Evolutionary conservation across 495 filamentous ascomycete species (phyloP).

Genomic region (Podospora sp.): DNA sequence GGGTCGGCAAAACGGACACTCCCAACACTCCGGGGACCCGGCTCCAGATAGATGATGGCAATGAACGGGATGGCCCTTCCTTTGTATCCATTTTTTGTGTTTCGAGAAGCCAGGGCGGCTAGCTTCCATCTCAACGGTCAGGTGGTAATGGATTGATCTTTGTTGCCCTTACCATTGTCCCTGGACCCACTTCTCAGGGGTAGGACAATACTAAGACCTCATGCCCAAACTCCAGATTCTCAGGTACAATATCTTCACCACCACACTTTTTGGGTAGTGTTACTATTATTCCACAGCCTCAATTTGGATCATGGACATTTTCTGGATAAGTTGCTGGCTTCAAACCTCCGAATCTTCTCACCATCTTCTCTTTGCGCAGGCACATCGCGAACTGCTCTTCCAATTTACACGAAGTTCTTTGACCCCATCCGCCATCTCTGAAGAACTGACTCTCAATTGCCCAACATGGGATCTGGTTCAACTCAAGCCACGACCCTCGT

Average conservation of each 20-base stretch:
- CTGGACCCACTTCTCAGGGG: neutral
- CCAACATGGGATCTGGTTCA: constrained; percentile 1
- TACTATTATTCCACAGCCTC: neutral
- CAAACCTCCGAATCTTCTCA: neutral
- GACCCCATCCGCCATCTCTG: neutral
- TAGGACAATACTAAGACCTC: constrained; percentile 30
- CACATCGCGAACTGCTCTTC: neutral
- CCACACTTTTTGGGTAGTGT: neutral
- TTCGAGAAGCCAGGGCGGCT: neutral
- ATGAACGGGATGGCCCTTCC: constrained; percentile 1
- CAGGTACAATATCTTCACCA: neutral
- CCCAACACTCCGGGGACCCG: neutral
- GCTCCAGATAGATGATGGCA: neutral
- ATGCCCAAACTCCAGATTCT: constrained; percentile 5
- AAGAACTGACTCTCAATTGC: neutral
- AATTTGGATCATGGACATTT: neutral
- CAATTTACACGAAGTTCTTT: neutral
- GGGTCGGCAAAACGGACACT: neutral
- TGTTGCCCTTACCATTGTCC: constrained; percentile 34
- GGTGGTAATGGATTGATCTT: constrained; percentile 13
- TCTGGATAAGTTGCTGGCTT: neutral
- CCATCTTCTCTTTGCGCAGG: neutral
- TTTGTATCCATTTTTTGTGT: neutral
- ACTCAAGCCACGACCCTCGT: neutral
- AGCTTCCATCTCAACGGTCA: neutral